Percentiles rank a stretch among this genome's conserved stretches.
phyloP scores from a whole-genome alignment of 2,329 filamentous ascomycete species.

The Trichoderma lentiforme region DNA sequence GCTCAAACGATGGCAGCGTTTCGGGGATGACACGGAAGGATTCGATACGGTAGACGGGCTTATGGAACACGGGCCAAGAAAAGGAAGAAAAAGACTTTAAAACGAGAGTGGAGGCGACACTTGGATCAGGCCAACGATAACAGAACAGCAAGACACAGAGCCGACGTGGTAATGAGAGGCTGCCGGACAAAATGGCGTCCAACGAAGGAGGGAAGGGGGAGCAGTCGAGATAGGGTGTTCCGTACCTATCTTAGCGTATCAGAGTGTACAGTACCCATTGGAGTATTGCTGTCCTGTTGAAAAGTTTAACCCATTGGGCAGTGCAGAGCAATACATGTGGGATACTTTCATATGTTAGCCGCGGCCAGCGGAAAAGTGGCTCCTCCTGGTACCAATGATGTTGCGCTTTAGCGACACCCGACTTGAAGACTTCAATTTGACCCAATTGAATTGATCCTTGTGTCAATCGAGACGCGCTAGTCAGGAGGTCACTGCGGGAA shows the following conservation, averaged over 20 bases:
- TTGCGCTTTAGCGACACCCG: slow-evolving; percentile 2
- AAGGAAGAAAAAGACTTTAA: background rate
- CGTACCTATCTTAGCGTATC: slow-evolving; percentile 9
- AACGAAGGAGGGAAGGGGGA: slow-evolving; percentile 14
- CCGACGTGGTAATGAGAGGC: slow-evolving; percentile 9
- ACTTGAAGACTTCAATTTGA: background rate
- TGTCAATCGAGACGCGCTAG: slow-evolving; percentile 11
- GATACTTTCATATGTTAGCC: background rate
- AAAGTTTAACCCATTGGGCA: slow-evolving; percentile 16
- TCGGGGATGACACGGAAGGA: slow-evolving; percentile 5
- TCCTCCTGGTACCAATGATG: background rate
- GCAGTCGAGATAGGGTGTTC: slow-evolving; percentile 11
- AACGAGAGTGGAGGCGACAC: slow-evolving; percentile 16
- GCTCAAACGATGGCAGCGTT: background rate
- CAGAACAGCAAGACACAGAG: background rate
- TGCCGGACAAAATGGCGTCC: background rate
- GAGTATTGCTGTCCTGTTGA: background rate
- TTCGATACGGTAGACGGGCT: background rate
- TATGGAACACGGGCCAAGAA: background rate
- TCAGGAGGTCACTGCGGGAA: slow-evolving; percentile 2
- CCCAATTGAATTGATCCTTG: background rate
- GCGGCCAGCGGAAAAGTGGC: background rate
- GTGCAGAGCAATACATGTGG: background rate
- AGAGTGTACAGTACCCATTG: background rate
- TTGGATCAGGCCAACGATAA: background rate